These are phyloP conservation scores for Persicaria tinctoria DNA, from an alignment of 148 eudicot genomes.

Conservation along the genomic window DNA sequence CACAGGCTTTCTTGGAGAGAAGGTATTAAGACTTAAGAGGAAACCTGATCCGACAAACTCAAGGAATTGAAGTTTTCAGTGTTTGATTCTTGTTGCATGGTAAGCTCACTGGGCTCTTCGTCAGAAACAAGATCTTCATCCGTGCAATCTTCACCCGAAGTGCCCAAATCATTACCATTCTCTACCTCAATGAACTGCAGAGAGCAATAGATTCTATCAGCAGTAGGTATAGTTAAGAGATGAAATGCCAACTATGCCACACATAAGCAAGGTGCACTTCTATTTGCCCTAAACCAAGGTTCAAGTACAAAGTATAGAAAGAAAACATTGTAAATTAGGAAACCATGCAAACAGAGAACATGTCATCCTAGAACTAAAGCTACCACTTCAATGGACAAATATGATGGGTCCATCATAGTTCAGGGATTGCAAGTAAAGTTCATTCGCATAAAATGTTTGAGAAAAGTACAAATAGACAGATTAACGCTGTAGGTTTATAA, in stretches of 20 bases:
- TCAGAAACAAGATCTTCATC: constrained; percentile 22
- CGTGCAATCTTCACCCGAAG: constrained; percentile 21
- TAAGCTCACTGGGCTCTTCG: constrained; percentile 16
- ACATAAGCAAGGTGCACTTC: background rate
- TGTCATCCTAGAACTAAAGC: no score
- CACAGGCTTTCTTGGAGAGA: background rate
- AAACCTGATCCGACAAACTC: constrained; percentile 25
- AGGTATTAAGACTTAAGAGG: background rate
- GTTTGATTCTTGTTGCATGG: constrained; percentile 13
- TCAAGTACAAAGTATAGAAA: background rate
- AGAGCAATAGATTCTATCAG: background rate
- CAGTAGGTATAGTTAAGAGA: background rate
- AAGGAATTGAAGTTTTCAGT: constrained; percentile 20
- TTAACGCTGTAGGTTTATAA: no score
- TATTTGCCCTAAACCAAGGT: background rate
- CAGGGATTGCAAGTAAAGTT: no score
- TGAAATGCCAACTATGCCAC: background rate
- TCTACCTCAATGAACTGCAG: constrained; percentile 28
- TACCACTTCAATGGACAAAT: no score
- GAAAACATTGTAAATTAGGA: background rate
- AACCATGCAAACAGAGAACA: background rate
- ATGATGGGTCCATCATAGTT: no score
- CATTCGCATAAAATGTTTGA: no score
- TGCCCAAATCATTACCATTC: constrained; percentile 15
- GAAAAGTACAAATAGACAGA: no score